Evolutionary conservation across 2,329 filamentous ascomycete genomes (phyloP), one percentile per base, ranked within the genome.

Genomic region (Aspergillus fischeri): DNA sequence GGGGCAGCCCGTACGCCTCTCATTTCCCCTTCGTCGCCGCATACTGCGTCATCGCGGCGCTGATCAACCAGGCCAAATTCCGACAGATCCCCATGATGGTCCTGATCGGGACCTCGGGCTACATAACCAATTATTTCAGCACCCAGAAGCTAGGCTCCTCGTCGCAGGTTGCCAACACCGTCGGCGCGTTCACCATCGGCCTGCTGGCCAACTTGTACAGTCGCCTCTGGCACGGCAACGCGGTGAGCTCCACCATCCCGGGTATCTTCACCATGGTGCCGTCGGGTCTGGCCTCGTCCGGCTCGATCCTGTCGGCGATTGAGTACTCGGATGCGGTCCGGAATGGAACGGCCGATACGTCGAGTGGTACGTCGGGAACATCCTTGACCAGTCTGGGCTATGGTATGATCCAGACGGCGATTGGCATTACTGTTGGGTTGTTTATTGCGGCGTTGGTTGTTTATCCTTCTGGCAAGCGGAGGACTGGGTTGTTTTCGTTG

Each of bases 11-110:
- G 29, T 70, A 71, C 17, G 62, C 66, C 17, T 83, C 80, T 59
- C 83, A 81, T 55, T 91, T 92, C 74, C 75, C 86, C 47, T 91
- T 91, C 66, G 90, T 92, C 0, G 83, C 88, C 0, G 73, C 82
- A 0, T 93, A 92, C 69, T 86, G 89, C 28, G 69, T 91, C 35
- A 89, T 87, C 68, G 81, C 92, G 41, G 88, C 87, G 59, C 80
- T 92, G 66, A 87, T 92, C 72, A 92, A 92, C 72, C 89, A 92
- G 65, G 88, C 88, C 56, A 90, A 91, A 73, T 88, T 83, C 80
- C 87, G 84, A 65, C 89, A 92, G 69, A 82, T 86, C 38, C 89
- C 89, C 0, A 81, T 89, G 53, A 92, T 92, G 85, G 75, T 89
- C 1, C 48, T 84, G 58, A 90, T 94, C 67, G 84, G 89, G 0